Conservation (phyloP, 2,329 filamentous ascomycete genomes). For the Fusarium humuli region DNA sequence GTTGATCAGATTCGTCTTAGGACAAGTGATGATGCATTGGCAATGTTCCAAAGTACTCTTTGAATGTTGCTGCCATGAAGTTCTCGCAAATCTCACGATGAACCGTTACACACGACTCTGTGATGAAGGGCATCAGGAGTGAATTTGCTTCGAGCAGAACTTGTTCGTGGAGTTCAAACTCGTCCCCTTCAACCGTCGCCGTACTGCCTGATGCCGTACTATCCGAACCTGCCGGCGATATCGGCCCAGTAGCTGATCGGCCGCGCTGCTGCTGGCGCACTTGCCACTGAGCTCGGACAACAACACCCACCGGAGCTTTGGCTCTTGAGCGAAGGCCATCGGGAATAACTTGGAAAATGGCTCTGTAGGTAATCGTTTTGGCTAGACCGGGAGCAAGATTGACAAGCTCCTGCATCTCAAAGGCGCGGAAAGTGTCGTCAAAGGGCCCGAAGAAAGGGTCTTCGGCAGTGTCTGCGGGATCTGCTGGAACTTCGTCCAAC, state of each 20-base stretch:
- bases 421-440: conserved; percentile 53
- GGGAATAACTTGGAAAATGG: conserved; percentile 57
- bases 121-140: conserved; percentile 53
- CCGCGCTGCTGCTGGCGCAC: conserved; percentile 43
- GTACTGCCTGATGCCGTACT: conserved; percentile 47
- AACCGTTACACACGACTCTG: conserved; percentile 45
- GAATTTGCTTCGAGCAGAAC: conserved; percentile 51
- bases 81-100: conserved; percentile 50
- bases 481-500: conserved; percentile 52
- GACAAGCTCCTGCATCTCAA: conserved; percentile 49
- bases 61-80: conserved; percentile 48
- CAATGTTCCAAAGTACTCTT: conserved; percentile 40
- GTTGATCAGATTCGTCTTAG: background rate
- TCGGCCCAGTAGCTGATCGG: conserved; percentile 26
- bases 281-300: conserved; percentile 55
- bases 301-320: conserved; percentile 57
- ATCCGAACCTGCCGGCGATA: conserved; percentile 43
- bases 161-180: conserved; percentile 52
- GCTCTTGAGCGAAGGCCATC: conserved; percentile 58
- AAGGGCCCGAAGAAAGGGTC: conserved; percentile 58
- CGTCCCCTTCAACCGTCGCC: conserved; percentile 43
- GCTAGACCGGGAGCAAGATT: conserved; percentile 55
- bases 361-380: conserved; percentile 57
- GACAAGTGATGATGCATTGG: conserved; percentile 8
- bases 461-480: conserved; percentile 50